phyloP scores from a whole-genome alignment of 2,329 filamentous ascomycete species.

The Talaromyces pinophilus region DNA sequence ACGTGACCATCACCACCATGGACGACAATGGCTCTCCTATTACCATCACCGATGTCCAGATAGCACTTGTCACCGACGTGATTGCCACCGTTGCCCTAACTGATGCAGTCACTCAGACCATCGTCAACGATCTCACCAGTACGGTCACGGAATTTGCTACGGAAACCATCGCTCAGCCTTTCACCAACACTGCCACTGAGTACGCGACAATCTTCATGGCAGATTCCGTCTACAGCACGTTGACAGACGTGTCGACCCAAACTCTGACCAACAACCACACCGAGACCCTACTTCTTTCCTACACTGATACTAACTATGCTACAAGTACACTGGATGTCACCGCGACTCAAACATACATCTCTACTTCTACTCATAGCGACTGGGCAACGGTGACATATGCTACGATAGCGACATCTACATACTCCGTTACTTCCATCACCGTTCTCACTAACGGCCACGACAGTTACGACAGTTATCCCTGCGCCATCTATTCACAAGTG shows the following conservation, averaged over 20 bases:
- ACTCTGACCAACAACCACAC: background rate
- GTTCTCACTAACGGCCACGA: background rate
- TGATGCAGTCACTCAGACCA: background rate
- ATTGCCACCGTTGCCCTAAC: background rate
- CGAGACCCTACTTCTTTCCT: background rate
- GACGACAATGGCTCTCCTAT: background rate
- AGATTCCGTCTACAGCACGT: background rate
- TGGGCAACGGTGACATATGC: background rate
- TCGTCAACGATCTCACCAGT: background rate
- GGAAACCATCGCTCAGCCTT: background rate
- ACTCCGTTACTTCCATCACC: background rate
- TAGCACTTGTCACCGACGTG: background rate
- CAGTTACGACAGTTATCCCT: background rate
- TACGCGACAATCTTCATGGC: background rate
- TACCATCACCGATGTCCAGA: background rate
- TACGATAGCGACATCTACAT: background rate
- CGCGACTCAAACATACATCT: background rate
- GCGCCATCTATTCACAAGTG: background rate
- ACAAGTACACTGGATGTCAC: background rate
- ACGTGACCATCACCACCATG: background rate
- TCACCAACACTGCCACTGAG: constrained; percentile 4
- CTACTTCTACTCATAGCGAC: background rate
- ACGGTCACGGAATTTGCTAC: background rate
- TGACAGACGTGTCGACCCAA: background rate
- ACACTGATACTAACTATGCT: background rate